Conservation (phyloP, 2,329 filamentous ascomycete species). For the Colletotrichum ledebouriae region DNA sequence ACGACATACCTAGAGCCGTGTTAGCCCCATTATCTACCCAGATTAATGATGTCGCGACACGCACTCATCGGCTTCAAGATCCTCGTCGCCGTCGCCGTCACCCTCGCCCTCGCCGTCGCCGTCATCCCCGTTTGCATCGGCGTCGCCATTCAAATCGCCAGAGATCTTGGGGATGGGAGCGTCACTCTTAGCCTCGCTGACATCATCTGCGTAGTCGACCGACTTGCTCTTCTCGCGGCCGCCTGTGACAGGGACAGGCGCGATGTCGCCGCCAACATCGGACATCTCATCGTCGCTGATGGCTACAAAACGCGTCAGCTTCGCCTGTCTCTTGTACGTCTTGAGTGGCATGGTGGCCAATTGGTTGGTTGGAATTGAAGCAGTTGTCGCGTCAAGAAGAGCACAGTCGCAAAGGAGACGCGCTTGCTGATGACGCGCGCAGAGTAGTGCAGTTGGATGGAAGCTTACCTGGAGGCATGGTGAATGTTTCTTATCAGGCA, state of each 20-base stretch:
- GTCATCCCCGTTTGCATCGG: constrained; percentile 51
- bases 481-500: neutral
- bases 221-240: constrained; percentile 34
- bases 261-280: constrained; percentile 44
- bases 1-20: constrained; percentile 73
- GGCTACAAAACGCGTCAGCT: constrained; percentile 46
- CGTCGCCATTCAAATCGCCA: constrained; percentile 34
- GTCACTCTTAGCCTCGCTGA: constrained; percentile 32
- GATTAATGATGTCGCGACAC: neutral
- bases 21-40: constrained; percentile 38
- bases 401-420: constrained; percentile 25
- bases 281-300: constrained; percentile 55
- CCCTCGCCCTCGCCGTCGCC: constrained; percentile 51
- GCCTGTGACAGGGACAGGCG: constrained; percentile 19
- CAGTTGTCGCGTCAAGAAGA: constrained; percentile 9
- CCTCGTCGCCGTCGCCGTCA: constrained; percentile 56
- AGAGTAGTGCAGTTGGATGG: neutral
- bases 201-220: constrained; percentile 24
- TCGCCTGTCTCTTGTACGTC: neutral
- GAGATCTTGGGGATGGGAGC: constrained; percentile 12
- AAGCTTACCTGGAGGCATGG: constrained; percentile 43
- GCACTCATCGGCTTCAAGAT: constrained; percentile 49
- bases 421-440: neutral
- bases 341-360: constrained; percentile 16
- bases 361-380: neutral